Evolutionary conservation across 176 grass and related monocot species (phyloP).

Genomic region (Phoenix roebelenii): DNA sequence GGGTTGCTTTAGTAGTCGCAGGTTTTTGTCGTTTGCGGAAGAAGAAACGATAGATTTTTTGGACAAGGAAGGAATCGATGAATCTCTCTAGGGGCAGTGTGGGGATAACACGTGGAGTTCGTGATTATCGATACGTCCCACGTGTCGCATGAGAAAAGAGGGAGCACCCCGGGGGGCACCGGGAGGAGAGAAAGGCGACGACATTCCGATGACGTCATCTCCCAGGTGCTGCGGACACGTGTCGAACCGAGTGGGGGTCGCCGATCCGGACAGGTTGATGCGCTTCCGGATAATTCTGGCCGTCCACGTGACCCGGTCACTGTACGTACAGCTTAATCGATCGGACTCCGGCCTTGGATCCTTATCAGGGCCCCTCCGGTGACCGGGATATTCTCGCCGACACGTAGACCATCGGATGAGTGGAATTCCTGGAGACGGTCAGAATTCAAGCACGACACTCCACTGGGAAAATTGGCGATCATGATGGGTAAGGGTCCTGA

Average conservation of each 20-base stretch:
- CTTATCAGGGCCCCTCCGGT: too few species aligned
- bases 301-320: slow-evolving; percentile 11
- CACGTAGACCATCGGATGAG: too few species aligned
- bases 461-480: not conserved
- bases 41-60: not conserved
- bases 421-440: not conserved
- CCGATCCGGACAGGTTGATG: slow-evolving; percentile 19
- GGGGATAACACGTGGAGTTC: not conserved
- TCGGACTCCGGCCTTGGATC: too few species aligned
- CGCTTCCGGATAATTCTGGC: not conserved
- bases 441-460: slow-evolving; percentile 7
- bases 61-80: not conserved
- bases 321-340: too few species aligned
- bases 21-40: not conserved
- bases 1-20: not conserved
- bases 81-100: not conserved
- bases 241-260: slow-evolving; percentile 2
- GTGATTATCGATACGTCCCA: slow-evolving; percentile 11
- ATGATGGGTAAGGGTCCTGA: not conserved
- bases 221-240: slow-evolving; percentile 17
- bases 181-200: not conserved
- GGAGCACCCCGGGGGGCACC: too few species aligned
- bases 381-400: too few species aligned
- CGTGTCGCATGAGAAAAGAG: slow-evolving; percentile 17
- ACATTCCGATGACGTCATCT: not conserved